A percentile compares a stretch with the other conserved stretches of the same genome.
Conservation (phyloP, 192 early-diverging fungal genomes). For the Mortierella alpina region DNA sequence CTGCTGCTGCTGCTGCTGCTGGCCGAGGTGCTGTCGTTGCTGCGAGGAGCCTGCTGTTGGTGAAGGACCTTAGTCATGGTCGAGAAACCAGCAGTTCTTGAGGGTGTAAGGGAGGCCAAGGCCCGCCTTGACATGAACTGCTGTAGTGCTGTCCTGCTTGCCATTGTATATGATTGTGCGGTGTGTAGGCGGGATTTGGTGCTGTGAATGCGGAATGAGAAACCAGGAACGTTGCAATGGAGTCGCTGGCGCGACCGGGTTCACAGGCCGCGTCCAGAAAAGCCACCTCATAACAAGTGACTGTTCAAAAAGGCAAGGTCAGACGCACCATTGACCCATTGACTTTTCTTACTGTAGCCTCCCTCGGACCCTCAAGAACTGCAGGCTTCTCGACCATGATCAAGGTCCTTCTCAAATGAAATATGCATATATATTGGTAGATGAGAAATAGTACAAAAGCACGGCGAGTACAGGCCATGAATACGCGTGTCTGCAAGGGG, state of each 20-base stretch:
- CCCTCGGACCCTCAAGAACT: conserved; percentile 10
- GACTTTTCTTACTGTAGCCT: background rate
- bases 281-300: too few species aligned
- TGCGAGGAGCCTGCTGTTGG: conserved; percentile 17
- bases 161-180: conserved; percentile 21
- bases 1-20: background rate
- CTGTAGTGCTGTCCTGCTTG: conserved; percentile 39
- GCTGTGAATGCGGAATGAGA: too few species aligned
- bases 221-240: too few species aligned
- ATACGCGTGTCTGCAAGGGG: background rate
- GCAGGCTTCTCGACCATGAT: conserved; percentile 49
- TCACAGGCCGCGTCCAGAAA: too few species aligned
- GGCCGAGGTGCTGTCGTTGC: background rate
- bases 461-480: background rate
- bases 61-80: conserved; percentile 41
- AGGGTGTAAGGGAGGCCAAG: background rate
- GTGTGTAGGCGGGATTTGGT: background rate
- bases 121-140: conserved; percentile 25
- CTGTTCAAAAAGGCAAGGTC: too few species aligned
- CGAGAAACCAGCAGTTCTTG: conserved; percentile 45
- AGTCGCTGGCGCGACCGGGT: too few species aligned
- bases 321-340: too few species aligned
- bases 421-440: too few species aligned
- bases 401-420: conserved; percentile 28
- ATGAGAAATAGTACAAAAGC: conserved; percentile 3